Conservation (phyloP, 2,329 filamentous ascomycete species). For the Trichoderma koningiopsis region DNA sequence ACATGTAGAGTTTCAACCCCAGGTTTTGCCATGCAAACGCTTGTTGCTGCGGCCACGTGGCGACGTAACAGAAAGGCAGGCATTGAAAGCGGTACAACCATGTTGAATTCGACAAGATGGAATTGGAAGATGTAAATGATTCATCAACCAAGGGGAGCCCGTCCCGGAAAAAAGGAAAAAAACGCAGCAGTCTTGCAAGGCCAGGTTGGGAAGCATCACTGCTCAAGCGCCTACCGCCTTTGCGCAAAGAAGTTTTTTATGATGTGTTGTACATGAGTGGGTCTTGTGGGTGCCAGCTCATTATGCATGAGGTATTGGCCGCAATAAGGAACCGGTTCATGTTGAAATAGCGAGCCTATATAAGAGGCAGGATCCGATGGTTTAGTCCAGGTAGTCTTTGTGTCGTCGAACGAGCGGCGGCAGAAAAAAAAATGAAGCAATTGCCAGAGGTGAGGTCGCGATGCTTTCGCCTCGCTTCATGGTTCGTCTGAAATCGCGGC, state of each 20-base stretch:
- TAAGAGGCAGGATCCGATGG: slow-evolving; percentile 22
- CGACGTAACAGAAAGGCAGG: slow-evolving; percentile 23
- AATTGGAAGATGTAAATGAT: slow-evolving; percentile 12
- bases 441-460: neutral
- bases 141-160: slow-evolving; percentile 2
- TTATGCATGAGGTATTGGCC: slow-evolving; percentile 27
- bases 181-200: slow-evolving; percentile 14
- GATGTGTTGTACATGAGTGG: slow-evolving; percentile 27
- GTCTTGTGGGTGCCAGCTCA: slow-evolving; percentile 25
- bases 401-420: slow-evolving; percentile 14
- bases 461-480: neutral
- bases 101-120: slow-evolving; percentile 9
- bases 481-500: slow-evolving; percentile 4
- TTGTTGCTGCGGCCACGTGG: slow-evolving; percentile 24
- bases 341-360: slow-evolving; percentile 23
- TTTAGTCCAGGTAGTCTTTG: neutral
- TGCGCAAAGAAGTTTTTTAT: slow-evolving; percentile 21
- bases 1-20: slow-evolving; percentile 18
- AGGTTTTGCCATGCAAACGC: slow-evolving; percentile 19
- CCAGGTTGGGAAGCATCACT: neutral
- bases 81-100: slow-evolving; percentile 19
- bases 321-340: slow-evolving; percentile 17
- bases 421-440: neutral
- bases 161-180: slow-evolving; percentile 17
- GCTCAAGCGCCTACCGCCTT: slow-evolving; percentile 3